Percentiles rank a stretch among this genome's conserved stretches.
phyloP scores from a whole-genome alignment of 306 rosid species.

The Ziziphus jujuba region DNA sequence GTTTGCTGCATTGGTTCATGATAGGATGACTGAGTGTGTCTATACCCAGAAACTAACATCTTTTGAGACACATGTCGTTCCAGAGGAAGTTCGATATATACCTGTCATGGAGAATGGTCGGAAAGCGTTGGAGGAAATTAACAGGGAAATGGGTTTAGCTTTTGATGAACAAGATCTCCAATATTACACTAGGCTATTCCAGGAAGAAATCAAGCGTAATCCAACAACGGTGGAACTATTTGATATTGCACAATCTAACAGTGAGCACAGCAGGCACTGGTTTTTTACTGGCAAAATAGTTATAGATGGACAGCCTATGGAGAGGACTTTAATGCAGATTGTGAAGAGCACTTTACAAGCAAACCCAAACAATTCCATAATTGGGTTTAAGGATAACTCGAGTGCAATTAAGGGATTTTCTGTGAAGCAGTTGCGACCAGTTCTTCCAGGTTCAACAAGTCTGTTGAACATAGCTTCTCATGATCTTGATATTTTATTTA shows the following conservation, averaged over 20 bases:
- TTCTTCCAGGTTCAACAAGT: slow-evolving; percentile 66
- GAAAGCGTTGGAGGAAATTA: slow-evolving; percentile 82
- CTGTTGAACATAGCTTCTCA: slow-evolving; percentile 37
- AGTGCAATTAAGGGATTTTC: slow-evolving; percentile 85
- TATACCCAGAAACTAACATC: slow-evolving; percentile 62
- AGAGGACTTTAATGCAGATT: slow-evolving; percentile 80
- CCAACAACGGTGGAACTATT: slow-evolving; percentile 86
- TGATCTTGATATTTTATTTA: slow-evolving; percentile 72
- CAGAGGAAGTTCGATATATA: slow-evolving; percentile 59
- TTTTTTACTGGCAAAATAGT: slow-evolving; percentile 78
- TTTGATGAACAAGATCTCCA: slow-evolving; percentile 90
- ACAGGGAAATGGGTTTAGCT: slow-evolving; percentile 79
- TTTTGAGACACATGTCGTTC: slow-evolving; percentile 59
- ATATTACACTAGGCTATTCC: slow-evolving; percentile 75
- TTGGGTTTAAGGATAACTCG: slow-evolving; percentile 90
- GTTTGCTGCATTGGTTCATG: slow-evolving; percentile 77
- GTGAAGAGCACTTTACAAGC: slow-evolving; percentile 80
- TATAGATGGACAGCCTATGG: slow-evolving; percentile 71
- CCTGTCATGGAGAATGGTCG: slow-evolving; percentile 82
- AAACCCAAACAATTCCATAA: slow-evolving; percentile 77
- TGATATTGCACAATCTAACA: slow-evolving; percentile 93
- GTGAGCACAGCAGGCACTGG: slow-evolving; percentile 96
- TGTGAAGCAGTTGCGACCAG: slow-evolving; percentile 66
- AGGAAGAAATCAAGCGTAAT: slow-evolving; percentile 73
- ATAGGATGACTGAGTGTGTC: slow-evolving; percentile 88